These are phyloP conservation scores for Zalaria obscura DNA, from an alignment of 2,329 filamentous ascomycete genomes.

Conservation along the genomic window DNA sequence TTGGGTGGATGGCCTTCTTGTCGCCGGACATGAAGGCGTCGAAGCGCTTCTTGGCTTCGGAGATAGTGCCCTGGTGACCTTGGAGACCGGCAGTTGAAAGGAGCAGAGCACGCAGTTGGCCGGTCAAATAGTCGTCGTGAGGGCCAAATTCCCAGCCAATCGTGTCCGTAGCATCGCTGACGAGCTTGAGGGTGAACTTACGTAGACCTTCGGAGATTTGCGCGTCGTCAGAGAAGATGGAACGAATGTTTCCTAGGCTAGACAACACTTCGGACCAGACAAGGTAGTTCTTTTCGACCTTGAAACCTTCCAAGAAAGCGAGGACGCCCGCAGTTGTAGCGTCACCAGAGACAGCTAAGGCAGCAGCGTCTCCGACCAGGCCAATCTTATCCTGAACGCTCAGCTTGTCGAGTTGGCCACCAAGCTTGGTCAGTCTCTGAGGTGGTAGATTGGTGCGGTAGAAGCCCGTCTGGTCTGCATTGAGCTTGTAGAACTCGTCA, in stretches of 20 bases:
- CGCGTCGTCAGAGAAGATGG: conserved; percentile 70
- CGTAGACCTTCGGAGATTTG: conserved; percentile 58
- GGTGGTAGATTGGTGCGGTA: conserved; percentile 90
- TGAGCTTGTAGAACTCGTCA: conserved; percentile 82
- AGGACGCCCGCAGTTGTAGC: conserved; percentile 70
- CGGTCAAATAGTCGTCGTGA: conserved; percentile 66
- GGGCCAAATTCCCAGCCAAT: conserved; percentile 76
- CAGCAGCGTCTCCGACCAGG: conserved; percentile 76
- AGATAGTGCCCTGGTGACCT: conserved; percentile 56
- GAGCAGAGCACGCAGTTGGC: conserved; percentile 70
- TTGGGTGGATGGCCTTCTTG: conserved; percentile 60
- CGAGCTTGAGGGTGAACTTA: conserved; percentile 65
- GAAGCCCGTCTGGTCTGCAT: conserved; percentile 76
- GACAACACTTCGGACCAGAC: conserved; percentile 80
- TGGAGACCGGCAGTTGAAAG: conserved; percentile 61
- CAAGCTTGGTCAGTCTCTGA: conserved; percentile 66
- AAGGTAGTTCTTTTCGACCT: conserved; percentile 66
- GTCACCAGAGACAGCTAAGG: conserved; percentile 76
- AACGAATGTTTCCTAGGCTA: conserved; percentile 62
- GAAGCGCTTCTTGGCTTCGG: conserved; percentile 68
- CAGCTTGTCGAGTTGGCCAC: conserved; percentile 60
- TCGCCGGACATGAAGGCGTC: conserved; percentile 61
- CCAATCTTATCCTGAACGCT: conserved; percentile 84
- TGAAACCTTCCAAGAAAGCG: conserved; percentile 73
- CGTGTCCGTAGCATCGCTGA: conserved; percentile 58